Conservation (phyloP, 768 basidiomycete species). For the Agaricus subrufescens region DNA sequence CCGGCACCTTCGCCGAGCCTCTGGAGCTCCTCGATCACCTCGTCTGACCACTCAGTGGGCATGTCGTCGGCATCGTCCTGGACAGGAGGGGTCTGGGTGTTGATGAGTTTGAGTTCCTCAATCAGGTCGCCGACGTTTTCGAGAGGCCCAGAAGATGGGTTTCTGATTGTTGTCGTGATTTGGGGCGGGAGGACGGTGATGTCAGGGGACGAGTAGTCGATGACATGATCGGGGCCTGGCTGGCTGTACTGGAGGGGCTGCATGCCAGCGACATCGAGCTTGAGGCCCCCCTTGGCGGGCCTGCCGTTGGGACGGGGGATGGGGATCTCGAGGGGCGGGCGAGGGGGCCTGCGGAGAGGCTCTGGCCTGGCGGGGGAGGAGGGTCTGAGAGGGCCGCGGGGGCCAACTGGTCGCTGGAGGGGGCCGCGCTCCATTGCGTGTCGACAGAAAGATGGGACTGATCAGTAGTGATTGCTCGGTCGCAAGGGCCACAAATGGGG, state of each 20-base stretch:
- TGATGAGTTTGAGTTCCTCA: slow-evolving; percentile 25
- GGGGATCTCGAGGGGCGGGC: not conserved
- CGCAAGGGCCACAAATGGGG: slow-evolving; percentile 21
- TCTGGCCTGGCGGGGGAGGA: slow-evolving; percentile 4
- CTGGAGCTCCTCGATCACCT: slow-evolving; percentile 66
- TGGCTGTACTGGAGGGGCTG: slow-evolving; percentile 1
- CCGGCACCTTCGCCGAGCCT: slow-evolving; percentile 94
- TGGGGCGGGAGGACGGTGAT: slow-evolving; percentile 8
- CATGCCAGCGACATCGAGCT: slow-evolving; percentile 2
- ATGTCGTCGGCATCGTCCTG: slow-evolving; percentile 19
- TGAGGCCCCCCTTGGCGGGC: not conserved
- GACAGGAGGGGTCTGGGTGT: slow-evolving; percentile 14
- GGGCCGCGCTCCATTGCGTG: slow-evolving; percentile 17
- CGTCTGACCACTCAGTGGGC: slow-evolving; percentile 56
- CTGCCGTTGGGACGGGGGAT: not conserved
- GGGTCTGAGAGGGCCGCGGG: slow-evolving; percentile 37
- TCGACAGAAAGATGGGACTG: slow-evolving; percentile 22
- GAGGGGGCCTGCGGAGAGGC: not conserved
- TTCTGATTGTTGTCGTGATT: slow-evolving; percentile 24
- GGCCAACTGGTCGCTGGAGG: slow-evolving; percentile 44
- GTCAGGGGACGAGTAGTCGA: slow-evolving; percentile 8
- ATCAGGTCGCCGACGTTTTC: slow-evolving; percentile 34
- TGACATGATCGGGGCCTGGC: not conserved
- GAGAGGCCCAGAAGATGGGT: slow-evolving; percentile 28
- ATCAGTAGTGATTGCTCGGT: slow-evolving; percentile 23